Conservation (phyloP, 2,329 filamentous ascomycete species). For the Aspergillus glaucus region DNA sequence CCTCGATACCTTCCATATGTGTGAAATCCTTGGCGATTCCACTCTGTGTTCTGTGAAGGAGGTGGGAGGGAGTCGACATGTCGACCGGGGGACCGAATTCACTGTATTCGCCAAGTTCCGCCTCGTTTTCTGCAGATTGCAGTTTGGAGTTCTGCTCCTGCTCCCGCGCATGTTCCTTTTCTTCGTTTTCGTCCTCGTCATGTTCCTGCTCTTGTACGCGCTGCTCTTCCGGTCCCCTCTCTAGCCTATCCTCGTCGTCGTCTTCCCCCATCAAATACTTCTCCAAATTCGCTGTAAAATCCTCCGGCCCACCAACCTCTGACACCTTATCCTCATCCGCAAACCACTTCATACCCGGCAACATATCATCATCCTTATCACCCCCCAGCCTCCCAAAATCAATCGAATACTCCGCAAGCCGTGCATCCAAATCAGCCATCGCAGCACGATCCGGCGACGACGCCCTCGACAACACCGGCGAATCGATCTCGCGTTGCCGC, state of each 20-base stretch:
- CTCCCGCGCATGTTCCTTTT: constrained; percentile 2
- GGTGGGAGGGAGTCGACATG: constrained; percentile 39
- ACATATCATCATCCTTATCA: constrained; percentile 15
- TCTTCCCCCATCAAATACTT: constrained; percentile 31
- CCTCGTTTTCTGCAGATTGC: constrained; percentile 24
- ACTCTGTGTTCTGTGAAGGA: constrained; percentile 25
- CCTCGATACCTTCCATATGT: constrained; percentile 33
- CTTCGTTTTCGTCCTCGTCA: background rate
- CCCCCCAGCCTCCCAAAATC: constrained; percentile 33
- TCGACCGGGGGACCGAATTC: constrained; percentile 39
- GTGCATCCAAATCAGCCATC: constrained; percentile 30
- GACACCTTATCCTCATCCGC: constrained; percentile 27
- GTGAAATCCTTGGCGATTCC: constrained; percentile 23
- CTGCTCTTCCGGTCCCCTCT: constrained; percentile 6
- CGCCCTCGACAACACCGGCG: constrained; percentile 10
- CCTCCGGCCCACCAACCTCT: constrained; percentile 36
- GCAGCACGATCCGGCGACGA: constrained; percentile 21
- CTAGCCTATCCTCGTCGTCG: constrained; percentile 6
- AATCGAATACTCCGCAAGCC: constrained; percentile 35
- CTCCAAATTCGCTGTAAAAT: constrained; percentile 39
- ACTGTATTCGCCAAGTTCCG: constrained; percentile 32
- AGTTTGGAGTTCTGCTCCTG: constrained; percentile 14
- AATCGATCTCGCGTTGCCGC: constrained; percentile 7
- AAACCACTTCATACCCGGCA: constrained; percentile 19
- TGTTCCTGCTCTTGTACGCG: constrained; percentile 8